Percentiles rank a stretch among this genome's conserved stretches.
These are phyloP conservation scores for Rhododendron mucronatum DNA, from an alignment of 148 eudicot genomes.

Conservation along the genomic window DNA sequence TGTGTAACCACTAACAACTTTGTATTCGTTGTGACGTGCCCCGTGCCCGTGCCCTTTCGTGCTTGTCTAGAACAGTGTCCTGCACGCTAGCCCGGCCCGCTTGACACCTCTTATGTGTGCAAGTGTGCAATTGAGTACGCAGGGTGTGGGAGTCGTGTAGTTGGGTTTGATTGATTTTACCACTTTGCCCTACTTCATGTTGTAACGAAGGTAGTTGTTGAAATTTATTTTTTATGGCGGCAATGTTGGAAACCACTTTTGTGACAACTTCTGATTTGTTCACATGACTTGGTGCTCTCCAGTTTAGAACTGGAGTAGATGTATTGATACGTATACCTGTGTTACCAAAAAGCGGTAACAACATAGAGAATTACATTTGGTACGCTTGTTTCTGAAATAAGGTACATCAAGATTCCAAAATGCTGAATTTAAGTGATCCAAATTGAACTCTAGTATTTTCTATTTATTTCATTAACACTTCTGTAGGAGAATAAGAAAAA, in stretches of 20 bases:
- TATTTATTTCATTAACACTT: neutral
- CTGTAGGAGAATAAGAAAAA: neutral
- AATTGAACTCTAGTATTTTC: neutral
- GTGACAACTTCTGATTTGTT: neutral
- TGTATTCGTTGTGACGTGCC: no score
- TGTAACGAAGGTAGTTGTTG: no score
- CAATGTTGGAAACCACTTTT: neutral
- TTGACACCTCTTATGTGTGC: no score
- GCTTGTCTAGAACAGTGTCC: no score
- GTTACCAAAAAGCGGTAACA: neutral
- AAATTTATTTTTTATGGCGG: neutral
- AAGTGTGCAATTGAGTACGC: no score
- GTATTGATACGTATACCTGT: neutral
- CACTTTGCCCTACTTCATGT: neutral
- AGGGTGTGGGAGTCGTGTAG: neutral
- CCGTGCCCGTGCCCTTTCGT: no score
- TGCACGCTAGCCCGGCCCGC: no score
- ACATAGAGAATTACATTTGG: neutral
- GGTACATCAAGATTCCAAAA: neutral
- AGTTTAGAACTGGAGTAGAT: neutral
- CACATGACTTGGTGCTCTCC: neutral
- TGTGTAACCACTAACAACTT: no score
- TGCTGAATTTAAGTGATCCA: neutral
- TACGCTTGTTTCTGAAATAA: neutral
- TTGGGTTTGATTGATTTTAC: neutral